Percentiles rank a stretch among this genome's conserved stretches.
phyloP scores from a whole-genome alignment of 2,329 filamentous ascomycete genomes.

The Neospermospora avenae region DNA sequence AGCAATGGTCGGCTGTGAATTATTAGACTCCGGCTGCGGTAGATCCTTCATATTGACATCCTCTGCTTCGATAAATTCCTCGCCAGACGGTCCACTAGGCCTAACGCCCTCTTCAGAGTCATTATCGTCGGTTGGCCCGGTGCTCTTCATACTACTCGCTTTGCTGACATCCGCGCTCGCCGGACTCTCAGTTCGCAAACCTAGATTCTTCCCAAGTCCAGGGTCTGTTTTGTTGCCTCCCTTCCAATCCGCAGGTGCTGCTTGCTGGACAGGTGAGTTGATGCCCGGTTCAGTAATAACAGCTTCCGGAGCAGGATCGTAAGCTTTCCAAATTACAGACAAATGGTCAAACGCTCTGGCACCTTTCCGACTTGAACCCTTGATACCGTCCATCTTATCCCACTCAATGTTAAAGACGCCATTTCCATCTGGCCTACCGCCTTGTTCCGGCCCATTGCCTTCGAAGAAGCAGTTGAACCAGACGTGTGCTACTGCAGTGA shows the following conservation, averaged over 20 bases:
- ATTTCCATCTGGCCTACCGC: conserved; percentile 62
- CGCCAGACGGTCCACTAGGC: conserved; percentile 27
- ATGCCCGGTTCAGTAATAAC: conserved; percentile 63
- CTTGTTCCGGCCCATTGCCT: conserved; percentile 68
- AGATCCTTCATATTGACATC: conserved; percentile 23
- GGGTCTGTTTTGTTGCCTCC: conserved; percentile 50
- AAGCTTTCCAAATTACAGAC: conserved; percentile 75
- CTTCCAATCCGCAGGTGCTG: conserved; percentile 68
- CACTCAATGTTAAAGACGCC: conserved; percentile 71
- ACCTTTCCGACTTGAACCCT: conserved; percentile 81
- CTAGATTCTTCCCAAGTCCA: conserved; percentile 59
- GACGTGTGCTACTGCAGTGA: conserved; percentile 88
- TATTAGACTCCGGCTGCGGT: conserved; percentile 23
- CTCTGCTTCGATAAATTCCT: conserved; percentile 23
- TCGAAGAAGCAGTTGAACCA: conserved; percentile 98
- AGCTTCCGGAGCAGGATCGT: conserved; percentile 34
- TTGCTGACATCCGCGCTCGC: conserved; percentile 66
- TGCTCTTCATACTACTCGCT: conserved; percentile 63
- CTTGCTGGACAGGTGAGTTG: conserved; percentile 68
- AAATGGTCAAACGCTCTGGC: conserved; percentile 77
- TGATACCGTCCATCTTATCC: conserved; percentile 88
- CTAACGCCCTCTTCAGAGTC: conserved; percentile 29
- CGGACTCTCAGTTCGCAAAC: conserved; percentile 62
- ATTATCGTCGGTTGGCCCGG: conserved; percentile 13
- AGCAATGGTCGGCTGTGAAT: conserved; percentile 23